Base-by-base conservation (phyloP, 768 basidiomycete species). In the Boletus tomentosulus region DNA sequence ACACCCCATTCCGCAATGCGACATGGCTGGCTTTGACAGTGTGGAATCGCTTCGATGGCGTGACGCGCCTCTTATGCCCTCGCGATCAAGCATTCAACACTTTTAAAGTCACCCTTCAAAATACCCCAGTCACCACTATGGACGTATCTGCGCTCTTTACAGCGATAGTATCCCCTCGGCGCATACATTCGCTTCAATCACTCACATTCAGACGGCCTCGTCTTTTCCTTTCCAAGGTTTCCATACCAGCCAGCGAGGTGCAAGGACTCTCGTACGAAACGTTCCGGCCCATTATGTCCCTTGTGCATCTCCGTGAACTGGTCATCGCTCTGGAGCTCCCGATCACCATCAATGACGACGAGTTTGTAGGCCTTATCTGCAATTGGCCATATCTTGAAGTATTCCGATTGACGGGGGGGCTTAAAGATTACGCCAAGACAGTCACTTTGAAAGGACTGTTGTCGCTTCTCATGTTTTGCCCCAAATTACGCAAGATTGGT, bases 71-170 rank as follows among this genome's bases (percentile, higher is more conserved):
- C 27, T 27, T 27, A 27, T 7, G 27, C 27, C 27, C 27, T 27
- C 27, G 6, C 27, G 27, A 27, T 27, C 27, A 27, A 27, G 27
- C 27, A 27, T 27, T 27, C 27, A 27, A 27, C 27, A 27, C 27
- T 27, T 27, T 27, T 27, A 7, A 27, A 7, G 27, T 27, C 4
- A 3, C 3, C 27, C 27, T 27, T 27, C 27, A 7, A 27, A 7
- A 27, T 27, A 7, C 27, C 27, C 27, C 4, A 27, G 6, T 27
- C 4, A 27, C 27, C 8, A 3, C 30, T 12, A 6, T 11, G 37
- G 51, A 49, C 8, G n/a, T 54, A 30, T 57, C n/a, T 22, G 13
- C 37, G n/a, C 31, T 54, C 43, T 10, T 57, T 3, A 34, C 37
- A 9, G 10, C 38, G 12, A 49, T 41, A 9, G 24, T 13, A 27